These are phyloP conservation scores for Coccomyxa subellipsoidea DNA, from an alignment of 163 green algal species.

Conservation along the genomic window DNA sequence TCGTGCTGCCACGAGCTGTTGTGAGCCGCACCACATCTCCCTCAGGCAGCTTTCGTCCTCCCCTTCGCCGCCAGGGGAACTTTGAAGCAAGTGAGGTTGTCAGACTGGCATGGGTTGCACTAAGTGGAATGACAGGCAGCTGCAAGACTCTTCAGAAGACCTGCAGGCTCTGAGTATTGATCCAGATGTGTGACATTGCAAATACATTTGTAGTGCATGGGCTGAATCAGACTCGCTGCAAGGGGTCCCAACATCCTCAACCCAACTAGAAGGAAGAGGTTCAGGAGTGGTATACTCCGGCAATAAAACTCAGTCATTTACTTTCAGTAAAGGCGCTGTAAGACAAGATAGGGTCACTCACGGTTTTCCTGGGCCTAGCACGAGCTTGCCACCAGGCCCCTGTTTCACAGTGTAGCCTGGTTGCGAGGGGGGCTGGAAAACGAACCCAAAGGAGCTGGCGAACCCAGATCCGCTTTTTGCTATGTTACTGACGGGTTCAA, in stretches of 20 bases:
- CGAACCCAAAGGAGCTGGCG: background rate
- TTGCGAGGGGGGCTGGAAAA: background rate
- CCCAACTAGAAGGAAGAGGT: too few relatives aligned
- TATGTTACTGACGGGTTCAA: background rate
- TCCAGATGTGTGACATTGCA: too few relatives aligned
- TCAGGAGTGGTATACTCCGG: too few relatives aligned
- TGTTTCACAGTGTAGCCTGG: background rate
- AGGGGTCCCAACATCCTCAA: too few relatives aligned
- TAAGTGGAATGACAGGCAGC: too few relatives aligned
- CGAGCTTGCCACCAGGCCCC: background rate
- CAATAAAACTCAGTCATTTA: too few relatives aligned
- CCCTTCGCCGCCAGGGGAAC: background rate
- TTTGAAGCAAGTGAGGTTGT: background rate
- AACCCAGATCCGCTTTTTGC: background rate
- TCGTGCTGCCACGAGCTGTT: background rate
- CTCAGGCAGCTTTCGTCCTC: background rate
- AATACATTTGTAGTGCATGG: too few relatives aligned
- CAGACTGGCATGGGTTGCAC: too few relatives aligned
- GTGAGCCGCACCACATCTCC: background rate
- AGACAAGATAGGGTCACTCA: background rate
- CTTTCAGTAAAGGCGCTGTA: background rate
- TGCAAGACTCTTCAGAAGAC: too few relatives aligned
- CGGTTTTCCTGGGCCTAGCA: background rate
- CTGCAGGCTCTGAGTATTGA: too few relatives aligned
- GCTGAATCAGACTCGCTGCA: too few relatives aligned